Evolutionary conservation across 805 yeast species (phyloP), one percentile per base, ranked within the genome.

Genomic region (Saccharomycopsis selenospora): DNA sequence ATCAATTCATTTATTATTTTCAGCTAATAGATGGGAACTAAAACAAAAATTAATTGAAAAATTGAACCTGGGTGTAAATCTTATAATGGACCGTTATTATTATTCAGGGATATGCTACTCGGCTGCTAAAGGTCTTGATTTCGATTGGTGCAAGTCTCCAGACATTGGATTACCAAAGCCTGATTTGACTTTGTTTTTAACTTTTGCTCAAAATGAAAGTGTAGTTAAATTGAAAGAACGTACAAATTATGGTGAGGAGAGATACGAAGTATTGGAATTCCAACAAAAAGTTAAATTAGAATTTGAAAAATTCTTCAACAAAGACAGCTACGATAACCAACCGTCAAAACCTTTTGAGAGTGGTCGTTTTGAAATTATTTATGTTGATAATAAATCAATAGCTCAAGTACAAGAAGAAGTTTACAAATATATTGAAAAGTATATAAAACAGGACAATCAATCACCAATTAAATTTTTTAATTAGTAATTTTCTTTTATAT

Each of bases 101-200:
- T 91, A 86, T 59, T 88, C 97, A 0, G 99, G 99, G 0, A 77
- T 89, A 2, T 96, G 96, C 4, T 93, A 91, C 61, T 82, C 96
- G 1, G 71, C 85, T 1, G 96, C 98, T 5, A 91, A 93, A 63
- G 85, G 81, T 0, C 62, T 82, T 60, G 78, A 78, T 54, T 61
- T 73, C 28, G 70, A 77, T 5, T 93, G 99, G 99, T 84, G 96
- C 56, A 66, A 73, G 17, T 66, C 69, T 26, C 93, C 96, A 1
- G 99, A 93, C 57, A 66, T 64, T 23, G 98, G 98, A 0, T 71
- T 93, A 11, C 89, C 95, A 1, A 76, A 69, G 55, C 98, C 99
- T 0, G 99, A 93, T 63, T 52, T 84, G 43, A 84, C 91, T 0
- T 48, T 93, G 1, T 93, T 91, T 56, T 66, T 93, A 50, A 80